Conservation (phyloP, 129 eudicot genomes). For the Apium graveolens region DNA sequence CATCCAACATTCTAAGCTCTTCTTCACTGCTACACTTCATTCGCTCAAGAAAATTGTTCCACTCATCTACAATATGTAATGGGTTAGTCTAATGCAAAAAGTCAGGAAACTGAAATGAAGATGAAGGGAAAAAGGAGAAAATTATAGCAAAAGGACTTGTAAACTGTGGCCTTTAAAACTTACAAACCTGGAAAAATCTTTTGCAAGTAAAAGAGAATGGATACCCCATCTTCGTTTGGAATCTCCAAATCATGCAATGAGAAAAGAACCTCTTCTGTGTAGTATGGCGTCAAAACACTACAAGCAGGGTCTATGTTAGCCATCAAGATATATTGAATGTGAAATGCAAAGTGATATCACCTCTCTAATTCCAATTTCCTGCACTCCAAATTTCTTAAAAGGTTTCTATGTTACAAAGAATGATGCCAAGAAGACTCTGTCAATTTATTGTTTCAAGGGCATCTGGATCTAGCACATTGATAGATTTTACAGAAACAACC, state of each 20-base stretch:
- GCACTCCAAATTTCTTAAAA: neutral
- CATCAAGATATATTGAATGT: neutral
- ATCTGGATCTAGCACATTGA: neutral
- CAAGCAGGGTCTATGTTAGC: slow-evolving; percentile 9
- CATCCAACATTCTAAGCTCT: slow-evolving; percentile 54
- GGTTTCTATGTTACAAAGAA: neutral
- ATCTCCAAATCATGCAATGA: slow-evolving; percentile 82
- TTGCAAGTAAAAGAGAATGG: slow-evolving; percentile 89
- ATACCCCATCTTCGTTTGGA: slow-evolving; percentile 94
- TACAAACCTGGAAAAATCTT: slow-evolving; percentile 95
- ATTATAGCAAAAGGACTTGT: neutral
- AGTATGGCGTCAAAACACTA: slow-evolving; percentile 94
- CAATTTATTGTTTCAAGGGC: neutral
- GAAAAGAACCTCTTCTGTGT: slow-evolving; percentile 96
- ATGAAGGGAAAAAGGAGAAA: neutral
- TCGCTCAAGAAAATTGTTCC: slow-evolving; percentile 93
- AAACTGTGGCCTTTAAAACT: neutral
- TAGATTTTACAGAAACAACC: neutral
- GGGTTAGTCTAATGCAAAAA: slow-evolving; percentile 12
- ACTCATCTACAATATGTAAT: slow-evolving; percentile 53
- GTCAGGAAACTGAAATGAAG: neutral
- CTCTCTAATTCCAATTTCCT: neutral
- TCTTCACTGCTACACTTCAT: slow-evolving; percentile 50
- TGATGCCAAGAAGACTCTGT: neutral
- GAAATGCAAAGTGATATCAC: neutral